Percentiles rank a stretch among this genome's conserved stretches.
Conservation (phyloP, 2,329 filamentous ascomycete genomes). For the Ilyonectria destructans region DNA sequence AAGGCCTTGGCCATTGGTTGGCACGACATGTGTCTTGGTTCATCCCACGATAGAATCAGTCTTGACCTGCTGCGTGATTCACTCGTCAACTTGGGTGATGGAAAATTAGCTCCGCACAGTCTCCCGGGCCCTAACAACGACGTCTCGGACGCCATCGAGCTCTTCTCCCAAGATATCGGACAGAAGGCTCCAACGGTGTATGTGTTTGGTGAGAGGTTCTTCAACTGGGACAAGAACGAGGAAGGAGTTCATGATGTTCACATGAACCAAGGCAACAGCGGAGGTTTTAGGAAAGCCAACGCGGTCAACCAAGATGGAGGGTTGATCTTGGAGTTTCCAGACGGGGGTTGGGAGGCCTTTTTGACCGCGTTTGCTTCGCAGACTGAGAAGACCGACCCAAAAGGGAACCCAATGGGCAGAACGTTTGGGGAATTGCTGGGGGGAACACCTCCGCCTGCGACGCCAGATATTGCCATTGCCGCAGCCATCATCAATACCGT, state of each 20-base stretch:
- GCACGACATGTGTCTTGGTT: slow-evolving; percentile 14
- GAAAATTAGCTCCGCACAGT: slow-evolving; percentile 18
- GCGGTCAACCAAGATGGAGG: slow-evolving; percentile 31
- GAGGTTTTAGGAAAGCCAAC: slow-evolving; percentile 14
- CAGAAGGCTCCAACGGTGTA: slow-evolving; percentile 20
- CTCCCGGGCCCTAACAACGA: slow-evolving; percentile 23
- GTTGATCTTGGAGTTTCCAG: slow-evolving; percentile 27
- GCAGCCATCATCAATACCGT: slow-evolving; percentile 20
- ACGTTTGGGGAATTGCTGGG: slow-evolving; percentile 13
- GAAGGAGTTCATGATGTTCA: slow-evolving; percentile 28
- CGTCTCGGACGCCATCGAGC: slow-evolving; percentile 29
- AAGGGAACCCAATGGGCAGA: slow-evolving; percentile 19
- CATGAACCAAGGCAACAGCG: slow-evolving; percentile 34
- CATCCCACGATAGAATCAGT: neutral
- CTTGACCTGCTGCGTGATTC: slow-evolving; percentile 22
- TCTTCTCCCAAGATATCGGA: slow-evolving; percentile 22
- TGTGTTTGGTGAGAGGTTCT: slow-evolving; percentile 27
- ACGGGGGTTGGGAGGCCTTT: slow-evolving; percentile 31
- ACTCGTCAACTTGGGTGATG: slow-evolving; percentile 10
- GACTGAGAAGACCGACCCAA: slow-evolving; percentile 26
- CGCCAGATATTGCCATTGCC: slow-evolving; percentile 13
- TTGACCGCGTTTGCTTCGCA: slow-evolving; percentile 35
- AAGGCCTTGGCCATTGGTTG: neutral
- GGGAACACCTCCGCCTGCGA: neutral
- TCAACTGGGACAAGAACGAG: neutral